A percentile compares a stretch with the other conserved stretches of the same genome.
phyloP scores from a whole-genome alignment of 2,329 filamentous ascomycete species.

The Biscogniauxia sp. region DNA sequence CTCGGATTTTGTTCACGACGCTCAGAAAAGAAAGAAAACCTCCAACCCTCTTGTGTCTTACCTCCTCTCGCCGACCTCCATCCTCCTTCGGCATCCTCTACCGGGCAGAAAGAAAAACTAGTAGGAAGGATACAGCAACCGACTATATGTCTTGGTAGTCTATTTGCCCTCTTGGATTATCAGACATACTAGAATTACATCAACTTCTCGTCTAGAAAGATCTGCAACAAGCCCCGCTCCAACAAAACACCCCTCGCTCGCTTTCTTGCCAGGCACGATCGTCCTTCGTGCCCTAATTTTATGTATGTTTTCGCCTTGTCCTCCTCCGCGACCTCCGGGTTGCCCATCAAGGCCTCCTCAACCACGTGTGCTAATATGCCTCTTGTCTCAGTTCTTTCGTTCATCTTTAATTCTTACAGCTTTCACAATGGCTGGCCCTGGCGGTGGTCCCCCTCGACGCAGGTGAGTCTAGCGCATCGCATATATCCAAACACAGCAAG shows the following conservation, averaged over 20 bases:
- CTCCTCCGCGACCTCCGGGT: slow-evolving; percentile 1
- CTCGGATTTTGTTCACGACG: background rate
- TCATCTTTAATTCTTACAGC: slow-evolving; percentile 31
- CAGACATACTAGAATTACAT: slow-evolving; percentile 7
- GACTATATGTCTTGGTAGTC: background rate
- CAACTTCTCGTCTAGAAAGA: slow-evolving; percentile 23
- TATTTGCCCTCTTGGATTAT: slow-evolving; percentile 10
- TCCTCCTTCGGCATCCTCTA: slow-evolving; percentile 3
- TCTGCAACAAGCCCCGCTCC: slow-evolving; percentile 24
- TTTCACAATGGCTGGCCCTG: slow-evolving; percentile 80
- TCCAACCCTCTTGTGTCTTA: background rate
- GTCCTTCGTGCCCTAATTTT: slow-evolving; percentile 27
- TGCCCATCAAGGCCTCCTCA: slow-evolving; percentile 11
- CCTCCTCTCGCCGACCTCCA: slow-evolving; percentile 6
- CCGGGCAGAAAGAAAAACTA: slow-evolving; percentile 6
- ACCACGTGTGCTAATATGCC: slow-evolving; percentile 20
- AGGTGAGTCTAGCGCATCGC: slow-evolving; percentile 43
- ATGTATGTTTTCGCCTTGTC: slow-evolving; percentile 24
- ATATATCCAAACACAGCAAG: slow-evolving; percentile 1
- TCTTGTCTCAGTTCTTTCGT: slow-evolving; percentile 36
- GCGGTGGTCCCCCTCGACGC: slow-evolving; percentile 83
- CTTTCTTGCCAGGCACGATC: slow-evolving; percentile 27
- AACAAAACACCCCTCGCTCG: slow-evolving; percentile 28
- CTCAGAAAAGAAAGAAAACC: background rate
- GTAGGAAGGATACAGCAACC: background rate